These are phyloP conservation scores for Pleurotus pulmonarius DNA, from an alignment of 768 basidiomycete species.

Conservation along the genomic window DNA sequence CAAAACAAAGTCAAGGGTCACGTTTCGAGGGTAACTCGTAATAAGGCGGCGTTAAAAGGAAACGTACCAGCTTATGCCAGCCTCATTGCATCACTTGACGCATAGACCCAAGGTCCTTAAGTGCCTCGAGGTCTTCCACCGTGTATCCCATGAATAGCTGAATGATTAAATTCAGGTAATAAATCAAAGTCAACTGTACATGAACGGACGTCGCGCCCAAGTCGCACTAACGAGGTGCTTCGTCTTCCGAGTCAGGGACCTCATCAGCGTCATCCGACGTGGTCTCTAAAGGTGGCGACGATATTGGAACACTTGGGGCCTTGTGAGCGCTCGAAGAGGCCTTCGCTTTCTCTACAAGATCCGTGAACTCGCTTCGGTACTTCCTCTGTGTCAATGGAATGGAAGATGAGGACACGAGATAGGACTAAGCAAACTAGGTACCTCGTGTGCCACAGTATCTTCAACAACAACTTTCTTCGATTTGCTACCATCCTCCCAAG, in stretches of 20 bases:
- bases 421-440: conserved; percentile 12
- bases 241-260: not conserved
- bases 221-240: not conserved
- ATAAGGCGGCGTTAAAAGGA: not conserved
- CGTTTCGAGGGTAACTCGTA: not conserved
- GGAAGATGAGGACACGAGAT: not conserved
- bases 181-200: no score
- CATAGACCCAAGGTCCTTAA: not conserved
- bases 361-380: conserved; percentile 35
- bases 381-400: conserved; percentile 24
- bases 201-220: no score
- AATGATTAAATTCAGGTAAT: no score
- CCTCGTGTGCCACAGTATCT: conserved; percentile 35
- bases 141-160: no score
- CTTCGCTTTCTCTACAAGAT: conserved; percentile 26
- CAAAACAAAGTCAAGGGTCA: not conserved
- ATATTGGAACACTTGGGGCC: not conserved
- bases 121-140: not conserved
- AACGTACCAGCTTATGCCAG: not conserved
- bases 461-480: conserved; percentile 38
- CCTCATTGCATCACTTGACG: not conserved
- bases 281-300: not conserved
- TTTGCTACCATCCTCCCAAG: conserved; percentile 53
- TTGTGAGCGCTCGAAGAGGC: not conserved
- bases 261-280: not conserved